Base-by-base conservation (phyloP, 345 rosid genomes). In the Dovyalis caffra region DNA sequence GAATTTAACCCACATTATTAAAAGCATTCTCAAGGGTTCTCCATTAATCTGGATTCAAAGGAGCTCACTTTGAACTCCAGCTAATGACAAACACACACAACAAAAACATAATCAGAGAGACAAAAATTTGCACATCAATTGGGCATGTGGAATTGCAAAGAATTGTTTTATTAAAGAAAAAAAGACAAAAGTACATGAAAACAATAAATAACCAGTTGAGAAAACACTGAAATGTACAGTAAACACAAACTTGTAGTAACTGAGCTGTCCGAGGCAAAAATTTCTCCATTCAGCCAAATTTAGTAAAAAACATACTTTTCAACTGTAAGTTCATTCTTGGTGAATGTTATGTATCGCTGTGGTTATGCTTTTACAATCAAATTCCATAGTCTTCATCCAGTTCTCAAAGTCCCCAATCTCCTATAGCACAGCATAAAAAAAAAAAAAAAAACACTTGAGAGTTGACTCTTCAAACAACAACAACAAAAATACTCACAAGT, bases 341-440 rank as follows among this genome's bases (percentile, higher is more conserved):
- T 92, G 91, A 73, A 92, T 91, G 74, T 87, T 88, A 70, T 82
- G 83, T 74, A 95, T 90, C 25, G 98, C 94, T 51, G 94, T 80
- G 66, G 78, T 91, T 72, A 95, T 88, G 84, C 89, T 90, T 80
- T 87, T 91, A 61, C 95, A 89, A 75, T 92, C 96, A 73, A 83
- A 89, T 75, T 95, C 97, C 99, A 95, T 95, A 7, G 88, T 88
- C 97, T 85, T 95, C 93, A 92, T 85, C 97, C 95, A 90, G 80
- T 95, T 91, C 89, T 95, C 99, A 73, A 95, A 89, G 85, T 95
- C 99, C 68, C 97, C 99, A 60, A 90, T 90, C 79, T 92, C 99
- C 97, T 92, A 51, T 10, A 7, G 21, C 21, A 45, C 51, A 45
- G 15, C 34, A 69, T 29, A 72, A 20, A 75, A 60, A 79, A 56